These are phyloP conservation scores for Dispira simplex DNA, from an alignment of 192 early-diverging fungal species.

Conservation along the genomic window DNA sequence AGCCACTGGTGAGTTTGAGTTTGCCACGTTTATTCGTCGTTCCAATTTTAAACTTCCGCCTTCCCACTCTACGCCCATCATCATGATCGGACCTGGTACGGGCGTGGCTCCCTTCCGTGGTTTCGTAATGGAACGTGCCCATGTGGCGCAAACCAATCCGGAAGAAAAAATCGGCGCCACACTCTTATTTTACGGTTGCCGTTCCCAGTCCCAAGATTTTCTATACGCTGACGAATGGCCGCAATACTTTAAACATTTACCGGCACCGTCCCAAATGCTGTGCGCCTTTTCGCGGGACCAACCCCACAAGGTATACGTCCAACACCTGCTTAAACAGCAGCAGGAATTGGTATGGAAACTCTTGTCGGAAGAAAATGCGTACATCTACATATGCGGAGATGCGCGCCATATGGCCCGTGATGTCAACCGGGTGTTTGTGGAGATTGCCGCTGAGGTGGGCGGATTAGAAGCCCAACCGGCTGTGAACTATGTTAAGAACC, in stretches of 20 bases:
- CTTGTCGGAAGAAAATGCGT: conserved; percentile 49
- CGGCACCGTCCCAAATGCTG: conserved; percentile 49
- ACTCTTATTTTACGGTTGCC: conserved; percentile 89
- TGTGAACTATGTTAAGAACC: conserved; percentile 66
- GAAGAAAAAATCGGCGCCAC: conserved; percentile 63
- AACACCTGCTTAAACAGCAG: conserved; percentile 68
- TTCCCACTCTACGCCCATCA: conserved; percentile 58
- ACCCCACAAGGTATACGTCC: conserved; percentile 87
- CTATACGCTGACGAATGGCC: conserved; percentile 78
- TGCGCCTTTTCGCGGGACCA: conserved; percentile 85
- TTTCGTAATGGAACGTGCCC: conserved; percentile 80
- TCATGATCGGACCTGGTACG: conserved; percentile 99
- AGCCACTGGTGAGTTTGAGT: conserved; percentile 21
- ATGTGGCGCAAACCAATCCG: conserved; percentile 33
- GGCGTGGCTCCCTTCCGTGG: conserved; percentile 98
- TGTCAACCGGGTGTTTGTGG: conserved; percentile 48
- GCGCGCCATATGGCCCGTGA: conserved; percentile 95
- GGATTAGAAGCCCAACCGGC: conserved; percentile 49
- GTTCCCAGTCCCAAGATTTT: conserved; percentile 70
- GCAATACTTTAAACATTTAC: conserved; percentile 22
- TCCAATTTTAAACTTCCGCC: conserved; percentile 85
- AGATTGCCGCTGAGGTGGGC: conserved; percentile 50
- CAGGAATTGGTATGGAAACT: conserved; percentile 67
- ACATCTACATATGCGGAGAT: conserved; percentile 90
- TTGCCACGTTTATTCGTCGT: conserved; percentile 80